Evolutionary conservation across 2,329 filamentous ascomycete genomes (phyloP).

Genomic region (Alternaria brassicicola): DNA sequence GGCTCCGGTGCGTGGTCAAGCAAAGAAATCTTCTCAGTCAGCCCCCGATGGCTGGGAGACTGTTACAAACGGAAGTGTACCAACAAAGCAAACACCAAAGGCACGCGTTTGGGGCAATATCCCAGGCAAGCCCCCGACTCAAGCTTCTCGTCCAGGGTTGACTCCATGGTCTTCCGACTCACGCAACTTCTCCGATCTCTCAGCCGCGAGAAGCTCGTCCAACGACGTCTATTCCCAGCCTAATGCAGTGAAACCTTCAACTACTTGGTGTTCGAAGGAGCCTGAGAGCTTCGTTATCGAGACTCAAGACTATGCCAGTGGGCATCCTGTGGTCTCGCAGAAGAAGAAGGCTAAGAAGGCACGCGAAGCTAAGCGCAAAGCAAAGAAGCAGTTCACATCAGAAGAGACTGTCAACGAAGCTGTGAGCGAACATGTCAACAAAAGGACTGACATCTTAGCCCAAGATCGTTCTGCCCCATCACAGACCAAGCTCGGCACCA

Average conservation of each 20-base stretch:
- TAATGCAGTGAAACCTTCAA: neutral
- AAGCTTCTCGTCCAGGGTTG: neutral
- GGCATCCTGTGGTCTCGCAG: slow-evolving; percentile 20
- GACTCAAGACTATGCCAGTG: neutral
- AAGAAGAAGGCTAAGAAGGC: slow-evolving; percentile 36
- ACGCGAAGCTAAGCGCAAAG: slow-evolving; percentile 28
- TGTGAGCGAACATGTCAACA: neutral
- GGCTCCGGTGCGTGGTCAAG: neutral
- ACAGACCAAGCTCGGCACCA: neutral
- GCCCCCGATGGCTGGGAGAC: slow-evolving; percentile 1
- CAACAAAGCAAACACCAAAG: slow-evolving; percentile 1
- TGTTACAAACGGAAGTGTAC: neutral
- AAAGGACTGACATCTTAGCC: neutral
- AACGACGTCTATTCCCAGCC: neutral
- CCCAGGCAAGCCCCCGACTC: neutral
- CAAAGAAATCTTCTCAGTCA: neutral
- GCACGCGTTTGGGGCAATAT: slow-evolving; percentile 5
- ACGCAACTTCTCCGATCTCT: neutral
- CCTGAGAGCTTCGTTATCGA: slow-evolving; percentile 9
- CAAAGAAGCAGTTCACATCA: slow-evolving; percentile 18
- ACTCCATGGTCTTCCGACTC: neutral
- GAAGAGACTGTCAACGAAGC: neutral
- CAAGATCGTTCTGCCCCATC: neutral
- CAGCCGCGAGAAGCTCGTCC: neutral
- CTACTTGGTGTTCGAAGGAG: neutral